Base-by-base conservation (phyloP, 2,329 filamentous ascomycete species). In the Fusarium fracticaudum region DNA sequence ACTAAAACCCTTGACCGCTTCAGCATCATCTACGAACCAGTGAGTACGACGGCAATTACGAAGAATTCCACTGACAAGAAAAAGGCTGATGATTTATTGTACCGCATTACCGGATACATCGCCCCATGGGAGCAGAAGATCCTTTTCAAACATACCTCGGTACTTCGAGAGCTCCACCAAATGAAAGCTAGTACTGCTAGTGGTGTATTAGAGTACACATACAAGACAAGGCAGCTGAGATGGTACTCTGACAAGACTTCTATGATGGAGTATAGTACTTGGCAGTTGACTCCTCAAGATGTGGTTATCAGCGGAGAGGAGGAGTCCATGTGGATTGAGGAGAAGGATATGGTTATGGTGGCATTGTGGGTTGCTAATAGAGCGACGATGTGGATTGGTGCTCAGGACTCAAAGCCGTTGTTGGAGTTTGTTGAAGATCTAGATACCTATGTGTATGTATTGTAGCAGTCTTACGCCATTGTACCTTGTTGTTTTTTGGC, bases 21-120 rank as follows among this genome's bases (percentile, higher is more conserved):
- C 10, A 17, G 29, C 6, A 40, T 54, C 8, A 2, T n/a, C 7
- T 54, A 54, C 7, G 35, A 40, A 18, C 35, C 4, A 17, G 51
- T 54, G 20, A 40, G 35, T 22, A 6, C 14, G 2, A 3, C 14
- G 5, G 0, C 2, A 38, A 18, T 12, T 13, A 9, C 0, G 1
- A 17, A 13, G 8, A 18, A 17, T 1, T 4, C 0, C 3, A 2
- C 35, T 54, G 24, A 54, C 7, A 2, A 1, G 6, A 0, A 29
- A 29, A n/a, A 54, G 51, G 18, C 18, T 2, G 35, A 40, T 7
- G 17, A 38, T 8, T 2, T 26, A 5, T 8, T 29, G 1, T 54
- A 54, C 11, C 24, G 24, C 10, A 40, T 54, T 0, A 40, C 18
- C 4, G 51, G 51, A 3, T 38, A 40, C 24, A 40, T 54, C 0